A percentile compares a stretch with the other conserved stretches of the same genome.
These are phyloP conservation scores for Quercus wislizeni DNA, from an alignment of 306 rosid species.

Conservation along the genomic window DNA sequence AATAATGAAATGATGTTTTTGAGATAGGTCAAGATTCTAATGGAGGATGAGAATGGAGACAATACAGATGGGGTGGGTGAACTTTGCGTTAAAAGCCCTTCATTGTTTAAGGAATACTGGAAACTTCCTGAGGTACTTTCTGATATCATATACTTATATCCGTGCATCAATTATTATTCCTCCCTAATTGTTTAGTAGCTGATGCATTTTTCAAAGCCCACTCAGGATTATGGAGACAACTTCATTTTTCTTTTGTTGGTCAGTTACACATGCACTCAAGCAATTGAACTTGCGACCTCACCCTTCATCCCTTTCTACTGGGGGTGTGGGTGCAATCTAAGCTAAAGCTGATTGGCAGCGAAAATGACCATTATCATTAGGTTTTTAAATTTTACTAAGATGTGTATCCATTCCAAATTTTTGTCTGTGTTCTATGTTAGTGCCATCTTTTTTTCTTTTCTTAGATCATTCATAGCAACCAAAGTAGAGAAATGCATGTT, in stretches of 20 bases:
- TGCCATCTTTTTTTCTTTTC: not conserved
- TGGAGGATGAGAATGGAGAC: constrained; percentile 43
- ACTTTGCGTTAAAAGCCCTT: constrained; percentile 79
- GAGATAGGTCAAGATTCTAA: constrained; percentile 60
- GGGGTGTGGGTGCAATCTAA: not conserved
- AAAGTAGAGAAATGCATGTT: not conserved
- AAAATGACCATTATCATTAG: not conserved
- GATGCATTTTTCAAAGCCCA: not conserved
- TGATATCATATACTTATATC: constrained; percentile 3
- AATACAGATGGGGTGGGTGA: constrained; percentile 50
- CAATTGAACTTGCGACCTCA: not conserved
- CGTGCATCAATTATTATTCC: not conserved
- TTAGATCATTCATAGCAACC: not conserved
- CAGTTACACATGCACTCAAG: not conserved
- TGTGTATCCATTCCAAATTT: not conserved
- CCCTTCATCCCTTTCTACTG: not conserved
- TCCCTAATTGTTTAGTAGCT: not conserved
- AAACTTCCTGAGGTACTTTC: constrained; percentile 77
- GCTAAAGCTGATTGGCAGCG: not conserved
- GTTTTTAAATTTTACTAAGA: not conserved
- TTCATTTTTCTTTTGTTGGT: not conserved
- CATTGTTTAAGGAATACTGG: constrained; percentile 84
- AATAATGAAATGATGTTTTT: constrained; percentile 10
- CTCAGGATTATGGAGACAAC: not conserved
- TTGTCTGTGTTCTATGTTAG: not conserved